phyloP scores from a whole-genome alignment of 805 yeast species.

The Yamadazyma scolyti region DNA sequence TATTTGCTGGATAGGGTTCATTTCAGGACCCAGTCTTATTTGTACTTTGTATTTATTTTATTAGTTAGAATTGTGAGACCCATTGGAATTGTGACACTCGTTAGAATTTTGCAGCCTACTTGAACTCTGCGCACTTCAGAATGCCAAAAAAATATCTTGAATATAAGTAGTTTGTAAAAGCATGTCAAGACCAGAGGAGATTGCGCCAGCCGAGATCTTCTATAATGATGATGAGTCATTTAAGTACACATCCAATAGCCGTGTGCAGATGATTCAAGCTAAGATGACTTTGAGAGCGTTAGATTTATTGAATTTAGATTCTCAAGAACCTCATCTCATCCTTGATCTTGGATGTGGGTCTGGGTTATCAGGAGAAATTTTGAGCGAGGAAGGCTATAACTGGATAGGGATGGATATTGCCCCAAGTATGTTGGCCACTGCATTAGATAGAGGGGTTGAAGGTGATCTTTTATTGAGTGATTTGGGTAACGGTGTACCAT shows the following conservation, averaged over 20 bases:
- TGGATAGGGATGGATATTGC: conserved; percentile 98
- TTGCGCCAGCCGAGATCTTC: conserved; percentile 95
- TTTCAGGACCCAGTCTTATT: conserved; percentile 84
- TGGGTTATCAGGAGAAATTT: conserved; percentile 90
- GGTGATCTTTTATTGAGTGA: conserved; percentile 92
- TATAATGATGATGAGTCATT: conserved; percentile 87
- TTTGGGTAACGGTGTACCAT: conserved; percentile 92
- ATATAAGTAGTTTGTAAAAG: no score
- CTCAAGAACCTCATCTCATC: conserved; percentile 57
- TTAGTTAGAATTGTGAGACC: no score
- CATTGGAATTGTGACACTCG: no score
- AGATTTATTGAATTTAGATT: conserved; percentile 74
- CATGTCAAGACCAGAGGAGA: conserved; percentile 95
- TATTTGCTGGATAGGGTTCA: conserved; percentile 88
- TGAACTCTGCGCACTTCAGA: conserved; percentile 1
- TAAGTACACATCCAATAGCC: conserved; percentile 88
- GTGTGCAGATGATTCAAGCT: conserved; percentile 98
- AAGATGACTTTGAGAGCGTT: conserved; percentile 94
- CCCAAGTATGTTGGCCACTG: conserved; percentile 93
- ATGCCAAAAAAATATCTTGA: no score
- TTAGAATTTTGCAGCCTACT: no score
- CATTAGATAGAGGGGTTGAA: conserved; percentile 85
- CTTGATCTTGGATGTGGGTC: conserved; percentile 97
- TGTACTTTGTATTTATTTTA: conserved; percentile 81
- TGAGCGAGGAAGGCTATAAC: conserved; percentile 87